Conservation (phyloP, 2,329 filamentous ascomycete species). For the Neocatenulostroma microsporum region DNA sequence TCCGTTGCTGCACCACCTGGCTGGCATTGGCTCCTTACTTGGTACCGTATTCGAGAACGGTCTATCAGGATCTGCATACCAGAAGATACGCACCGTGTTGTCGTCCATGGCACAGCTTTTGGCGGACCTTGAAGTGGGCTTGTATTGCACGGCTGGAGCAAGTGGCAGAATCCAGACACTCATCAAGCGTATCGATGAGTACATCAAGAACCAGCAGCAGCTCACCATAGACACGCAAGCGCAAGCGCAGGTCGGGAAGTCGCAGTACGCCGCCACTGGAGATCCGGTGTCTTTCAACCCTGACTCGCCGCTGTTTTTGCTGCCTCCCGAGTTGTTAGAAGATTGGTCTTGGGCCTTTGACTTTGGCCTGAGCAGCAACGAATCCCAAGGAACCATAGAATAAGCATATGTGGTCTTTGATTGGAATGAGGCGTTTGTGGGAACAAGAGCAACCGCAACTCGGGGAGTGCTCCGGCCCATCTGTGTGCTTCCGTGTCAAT, state of each 20-base stretch:
- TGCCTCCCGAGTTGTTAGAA: constrained; percentile 10
- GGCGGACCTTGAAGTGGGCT: constrained; percentile 35
- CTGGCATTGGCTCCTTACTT: constrained; percentile 44
- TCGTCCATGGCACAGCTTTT: constrained; percentile 41
- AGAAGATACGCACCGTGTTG: constrained; percentile 36
- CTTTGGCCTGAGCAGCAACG: no score
- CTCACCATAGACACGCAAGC: constrained; percentile 1
- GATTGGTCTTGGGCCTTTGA: constrained; percentile 13
- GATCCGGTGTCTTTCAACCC: no score
- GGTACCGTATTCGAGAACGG: constrained; percentile 40
- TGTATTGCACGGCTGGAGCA: constrained; percentile 35
- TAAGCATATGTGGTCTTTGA: no score
- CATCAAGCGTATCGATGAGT: constrained; percentile 39
- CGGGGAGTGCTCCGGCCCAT: no score
- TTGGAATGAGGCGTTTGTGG: no score
- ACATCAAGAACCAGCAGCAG: constrained; percentile 29
- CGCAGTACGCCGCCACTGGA: no score
- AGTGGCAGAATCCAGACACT: constrained; percentile 35
- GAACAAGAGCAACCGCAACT: no score
- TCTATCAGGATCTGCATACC: constrained; percentile 37
- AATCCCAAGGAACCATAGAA: no score
- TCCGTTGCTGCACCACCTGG: constrained; percentile 43
- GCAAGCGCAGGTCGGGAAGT: constrained; percentile 1
- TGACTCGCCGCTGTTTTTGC: constrained; percentile 10
- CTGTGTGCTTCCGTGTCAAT: no score